Base-by-base conservation (phyloP, 2,329 filamentous ascomycete genomes). In the Alternaria sp. region DNA sequence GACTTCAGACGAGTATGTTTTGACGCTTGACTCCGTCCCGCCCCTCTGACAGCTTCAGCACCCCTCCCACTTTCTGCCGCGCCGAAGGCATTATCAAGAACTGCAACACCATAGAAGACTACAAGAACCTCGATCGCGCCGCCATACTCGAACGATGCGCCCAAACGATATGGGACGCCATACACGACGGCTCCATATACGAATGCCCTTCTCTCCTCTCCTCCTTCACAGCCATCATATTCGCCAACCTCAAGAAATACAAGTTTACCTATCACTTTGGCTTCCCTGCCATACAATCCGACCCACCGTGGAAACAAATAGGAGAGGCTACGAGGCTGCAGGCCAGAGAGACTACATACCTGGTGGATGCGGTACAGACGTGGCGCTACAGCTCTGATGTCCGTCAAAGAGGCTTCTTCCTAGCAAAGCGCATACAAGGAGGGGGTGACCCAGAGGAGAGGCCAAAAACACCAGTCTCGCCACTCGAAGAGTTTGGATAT, bases 221-320 rank as follows among this genome's bases (percentile, higher is more conserved):
- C 5, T 95, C 92, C 7, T 98, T 97, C 78, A 86, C 92, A 26
- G 88, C 96, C 59, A 88, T 98, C 46, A 97, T 93, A 16, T 99
- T 92, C 77, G 94, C 95, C 63, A 94, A 99, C 75, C 86, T 99
- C 34, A 99, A 99, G 79, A 97, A 96, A 75, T 98, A 98, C 81
- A 92, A 90, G 64, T 97, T 98, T 76, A 93, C 91, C n/a, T 98
- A 98, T 80, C 96, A 96, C 89, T 98, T 98, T 79, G 94, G 91
- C 5, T 99, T 96, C 73, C 95, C 95, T 1, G 93, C 94, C 16
- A 85, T 99, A 44, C 94, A 96, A 76, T 96, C 94, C 4, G 90
- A 94, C 55, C 92, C 93, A 2, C 83, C 86, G 28, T 99, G 95
- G 95, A 89, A 87, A 69, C 72, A 75, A 34, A 63, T 74, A 5